Evolutionary conservation across 768 basidiomycete species (phyloP).

Genomic region (Boletales sp.): DNA sequence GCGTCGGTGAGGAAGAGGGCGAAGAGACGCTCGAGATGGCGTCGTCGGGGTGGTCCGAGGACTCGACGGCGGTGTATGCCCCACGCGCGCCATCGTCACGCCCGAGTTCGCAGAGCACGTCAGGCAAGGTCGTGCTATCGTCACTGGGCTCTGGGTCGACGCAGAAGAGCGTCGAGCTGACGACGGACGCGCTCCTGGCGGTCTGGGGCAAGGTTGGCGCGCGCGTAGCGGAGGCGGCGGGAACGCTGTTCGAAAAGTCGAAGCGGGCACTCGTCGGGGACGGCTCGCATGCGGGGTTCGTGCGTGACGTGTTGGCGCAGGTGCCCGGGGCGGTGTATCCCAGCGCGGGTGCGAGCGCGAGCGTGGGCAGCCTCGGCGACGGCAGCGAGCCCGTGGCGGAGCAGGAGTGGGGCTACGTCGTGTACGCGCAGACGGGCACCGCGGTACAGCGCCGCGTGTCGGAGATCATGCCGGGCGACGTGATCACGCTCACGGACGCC

Average conservation of each 20-base stretch:
- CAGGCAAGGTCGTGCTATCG: constrained; percentile 8
- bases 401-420: constrained; percentile 61
- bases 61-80: constrained; percentile 36
- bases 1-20: constrained; percentile 48
- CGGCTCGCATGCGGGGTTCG: constrained; percentile 79
- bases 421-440: constrained; percentile 67
- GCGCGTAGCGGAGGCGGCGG: constrained; percentile 68
- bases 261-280: constrained; percentile 80
- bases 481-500: constrained; percentile 72
- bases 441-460: constrained; percentile 69
- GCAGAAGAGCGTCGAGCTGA: constrained; percentile 27
- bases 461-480: constrained; percentile 85
- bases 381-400: constrained; percentile 16
- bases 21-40: constrained; percentile 30
- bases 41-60: constrained; percentile 65
- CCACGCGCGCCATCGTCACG: constrained; percentile 16
- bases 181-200: constrained; percentile 63
- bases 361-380: too few species aligned
- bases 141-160: constrained; percentile 2
- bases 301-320: constrained; percentile 59
- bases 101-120: constrained; percentile 7
- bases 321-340: constrained; percentile 54
- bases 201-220: constrained; percentile 75
- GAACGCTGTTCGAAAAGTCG: constrained; percentile 65
- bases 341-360: too few species aligned